These are phyloP conservation scores for Microcyclospora tardicrescens DNA, from an alignment of 2,329 filamentous ascomycete species.

Conservation along the genomic window DNA sequence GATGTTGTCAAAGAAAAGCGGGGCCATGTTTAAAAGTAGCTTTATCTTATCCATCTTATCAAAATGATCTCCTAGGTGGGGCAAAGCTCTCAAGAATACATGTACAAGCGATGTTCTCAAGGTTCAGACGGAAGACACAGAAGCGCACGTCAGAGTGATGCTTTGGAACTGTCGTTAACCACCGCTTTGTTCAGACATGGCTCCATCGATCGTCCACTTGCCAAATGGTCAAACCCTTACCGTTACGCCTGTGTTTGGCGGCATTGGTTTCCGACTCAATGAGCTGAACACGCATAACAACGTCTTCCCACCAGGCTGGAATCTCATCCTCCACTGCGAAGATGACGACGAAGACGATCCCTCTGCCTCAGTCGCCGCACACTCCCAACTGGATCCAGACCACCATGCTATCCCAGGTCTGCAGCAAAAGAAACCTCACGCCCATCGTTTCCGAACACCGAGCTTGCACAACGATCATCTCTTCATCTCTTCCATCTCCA, in stretches of 20 bases:
- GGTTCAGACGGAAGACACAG: too few species aligned
- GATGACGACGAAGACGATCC: conserved; percentile 26
- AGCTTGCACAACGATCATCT: conserved; percentile 68
- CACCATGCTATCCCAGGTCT: conserved; percentile 6
- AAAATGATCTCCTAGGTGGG: too few species aligned
- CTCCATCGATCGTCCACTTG: conserved; percentile 48
- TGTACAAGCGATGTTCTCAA: too few species aligned
- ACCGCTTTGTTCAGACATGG: conserved; percentile 18
- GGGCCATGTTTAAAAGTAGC: too few species aligned
- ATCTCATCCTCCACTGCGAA: conserved; percentile 68
- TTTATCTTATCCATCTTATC: too few species aligned
- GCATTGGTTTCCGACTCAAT: conserved; percentile 75
- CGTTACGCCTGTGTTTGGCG: conserved; percentile 79
- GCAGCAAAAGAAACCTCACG: conserved; percentile 25
- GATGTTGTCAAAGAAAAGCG: too few species aligned
- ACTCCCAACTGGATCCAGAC: conserved; percentile 3
- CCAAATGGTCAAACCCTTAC: conserved; percentile 79
- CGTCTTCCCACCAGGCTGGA: conserved; percentile 78
- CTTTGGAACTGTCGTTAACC: neutral
- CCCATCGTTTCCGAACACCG: conserved; percentile 58
- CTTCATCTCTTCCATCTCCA: conserved; percentile 85
- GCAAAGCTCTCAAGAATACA: too few species aligned
- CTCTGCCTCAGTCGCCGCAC: conserved; percentile 5
- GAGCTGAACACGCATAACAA: conserved; percentile 56
- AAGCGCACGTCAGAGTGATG: too few species aligned